phyloP scores from a whole-genome alignment of 345 rosid species.

The Lumnitzera littorea region DNA sequence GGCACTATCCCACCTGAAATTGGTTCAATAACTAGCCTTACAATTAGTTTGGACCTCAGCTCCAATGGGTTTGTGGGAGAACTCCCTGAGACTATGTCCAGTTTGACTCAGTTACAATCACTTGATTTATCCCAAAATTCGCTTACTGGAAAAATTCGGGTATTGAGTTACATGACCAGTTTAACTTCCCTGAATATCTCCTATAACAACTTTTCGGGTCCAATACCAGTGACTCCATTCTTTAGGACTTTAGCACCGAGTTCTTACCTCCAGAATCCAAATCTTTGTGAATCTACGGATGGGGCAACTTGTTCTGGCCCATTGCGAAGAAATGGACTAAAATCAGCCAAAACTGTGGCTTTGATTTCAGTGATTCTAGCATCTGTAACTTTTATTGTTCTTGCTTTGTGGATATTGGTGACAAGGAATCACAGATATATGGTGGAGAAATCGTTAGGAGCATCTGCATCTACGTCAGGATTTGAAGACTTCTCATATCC shows the following conservation, averaged over 20 bases:
- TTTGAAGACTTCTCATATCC: conserved; percentile 89
- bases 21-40: conserved; percentile 69
- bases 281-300: conserved; percentile 57
- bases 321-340: conserved; percentile 30
- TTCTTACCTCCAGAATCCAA: conserved; percentile 55
- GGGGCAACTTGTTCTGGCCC: conserved; percentile 64
- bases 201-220: conserved; percentile 83
- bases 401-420: conserved; percentile 60
- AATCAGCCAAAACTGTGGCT: conserved; percentile 64
- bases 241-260: conserved; percentile 61
- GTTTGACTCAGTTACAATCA: conserved; percentile 77
- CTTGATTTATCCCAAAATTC: conserved; percentile 76
- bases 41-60: conserved; percentile 77
- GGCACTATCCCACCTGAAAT: conserved; percentile 71
- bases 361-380: conserved; percentile 55
- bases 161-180: conserved; percentile 81
- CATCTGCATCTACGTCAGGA: conserved; percentile 29
- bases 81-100: conserved; percentile 56
- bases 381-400: conserved; percentile 42
- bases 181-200: conserved; percentile 84
- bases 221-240: conserved; percentile 82
- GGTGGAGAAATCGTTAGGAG: conserved; percentile 40
- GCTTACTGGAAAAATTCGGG: conserved; percentile 55
- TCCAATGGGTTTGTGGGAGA: conserved; percentile 58
- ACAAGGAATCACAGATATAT: conserved; percentile 50